A percentile compares a stretch with the other conserved stretches of the same genome.
Conservation (phyloP, 768 basidiomycete genomes). For the Rhodotorula babjevae region DNA sequence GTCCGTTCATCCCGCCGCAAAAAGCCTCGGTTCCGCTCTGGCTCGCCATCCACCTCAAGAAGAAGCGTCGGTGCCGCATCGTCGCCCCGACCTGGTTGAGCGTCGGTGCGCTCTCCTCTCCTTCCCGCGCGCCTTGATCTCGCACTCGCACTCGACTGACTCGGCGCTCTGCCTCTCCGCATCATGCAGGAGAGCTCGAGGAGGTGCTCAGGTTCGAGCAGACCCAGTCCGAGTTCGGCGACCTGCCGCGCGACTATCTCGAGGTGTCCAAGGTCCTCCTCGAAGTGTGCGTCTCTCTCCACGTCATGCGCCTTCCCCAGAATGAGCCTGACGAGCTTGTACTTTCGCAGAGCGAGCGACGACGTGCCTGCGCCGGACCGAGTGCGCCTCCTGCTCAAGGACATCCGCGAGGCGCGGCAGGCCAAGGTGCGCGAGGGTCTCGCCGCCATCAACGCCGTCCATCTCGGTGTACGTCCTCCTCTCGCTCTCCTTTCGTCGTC, state of each 20-base stretch:
- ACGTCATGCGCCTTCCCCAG: neutral
- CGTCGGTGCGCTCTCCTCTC: conserved; percentile 58
- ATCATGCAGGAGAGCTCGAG: conserved; percentile 79
- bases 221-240: conserved; percentile 65
- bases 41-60: conserved; percentile 90
- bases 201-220: conserved; percentile 70
- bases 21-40: conserved; percentile 85
- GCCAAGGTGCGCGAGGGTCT: conserved; percentile 87
- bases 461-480: conserved; percentile 61
- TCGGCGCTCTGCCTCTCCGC: neutral
- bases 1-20: conserved; percentile 82
- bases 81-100: conserved; percentile 83
- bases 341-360: conserved; percentile 69
- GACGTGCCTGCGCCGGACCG: conserved; percentile 80
- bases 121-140: no score
- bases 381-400: conserved; percentile 78
- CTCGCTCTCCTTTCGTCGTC: neutral
- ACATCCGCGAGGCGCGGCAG: conserved; percentile 91
- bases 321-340: neutral
- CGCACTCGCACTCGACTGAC: neutral
- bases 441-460: conserved; percentile 69
- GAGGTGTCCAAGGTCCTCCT: conserved; percentile 87
- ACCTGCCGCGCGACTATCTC: conserved; percentile 77
- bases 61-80: conserved; percentile 91
- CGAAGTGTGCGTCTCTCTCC: conserved; percentile 65